Base-by-base conservation (phyloP, 2,329 filamentous ascomycete genomes). In the Scorias spongiosa region DNA sequence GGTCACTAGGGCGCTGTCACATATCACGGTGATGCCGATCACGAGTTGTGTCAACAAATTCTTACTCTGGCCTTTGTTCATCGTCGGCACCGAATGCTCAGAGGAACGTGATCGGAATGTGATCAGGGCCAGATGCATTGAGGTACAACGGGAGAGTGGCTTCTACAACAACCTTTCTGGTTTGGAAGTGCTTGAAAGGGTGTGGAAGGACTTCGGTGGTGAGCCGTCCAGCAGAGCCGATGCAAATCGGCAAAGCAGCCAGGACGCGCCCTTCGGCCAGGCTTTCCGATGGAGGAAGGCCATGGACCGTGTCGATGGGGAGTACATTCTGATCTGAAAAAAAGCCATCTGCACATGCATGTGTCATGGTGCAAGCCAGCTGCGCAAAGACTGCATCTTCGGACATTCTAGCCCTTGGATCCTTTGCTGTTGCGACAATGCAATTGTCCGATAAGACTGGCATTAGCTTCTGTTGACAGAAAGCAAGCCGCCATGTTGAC, bases 131-230 rank as follows among this genome's bases (percentile, higher is more conserved):
- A 81, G 87, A 53, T 93, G 86, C 64, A 72, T 80, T 39, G 86
- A 89, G 57, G 89, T 95, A 51, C 87, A 89, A 70, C 76, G 78
- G 28, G 82, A 89, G 51, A 89, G 83, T 43, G 88, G 88, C 1
- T 95, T 95, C 65, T 84, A 87, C 70, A 95, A 94, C 65, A 95
- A 94, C 59, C 72, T 93, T 36, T 82, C 83, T 6, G 86, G 84
- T 7, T 71, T 95, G 20, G 84, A 91, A 55, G 78, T 94, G 3
- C 65, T 95, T 37, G 88, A 95, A 67, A 78, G 80, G 54, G 74
- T 93, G 12, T 95, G 89, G 88, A 69, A 57, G 41, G 56, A 55
- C 11, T 47, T 55, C 5, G 55, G 51, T 1, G 45, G 43, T 15
- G 52, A 53, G 37, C 50, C 48, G 26, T 40, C 32, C 8, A 50